These are phyloP conservation scores for Tulasnella sp. DNA, from an alignment of 768 basidiomycete genomes.

Conservation along the genomic window DNA sequence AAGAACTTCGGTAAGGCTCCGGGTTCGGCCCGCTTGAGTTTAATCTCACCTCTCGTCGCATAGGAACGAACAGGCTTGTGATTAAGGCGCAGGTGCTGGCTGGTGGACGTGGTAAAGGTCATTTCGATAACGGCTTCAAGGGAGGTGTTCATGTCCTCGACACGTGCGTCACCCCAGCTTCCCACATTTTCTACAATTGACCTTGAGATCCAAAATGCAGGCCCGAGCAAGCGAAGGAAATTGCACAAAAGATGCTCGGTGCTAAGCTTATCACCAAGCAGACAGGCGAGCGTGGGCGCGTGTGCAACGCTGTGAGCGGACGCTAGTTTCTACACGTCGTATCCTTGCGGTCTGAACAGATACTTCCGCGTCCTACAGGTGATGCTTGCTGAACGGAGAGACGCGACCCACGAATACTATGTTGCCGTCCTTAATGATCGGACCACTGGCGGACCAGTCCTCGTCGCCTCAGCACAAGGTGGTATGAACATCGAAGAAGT, in stretches of 20 bases:
- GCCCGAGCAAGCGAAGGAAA: conserved; percentile 78
- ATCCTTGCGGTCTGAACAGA: neutral
- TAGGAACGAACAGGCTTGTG: conserved; percentile 71
- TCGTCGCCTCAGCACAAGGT: conserved; percentile 88
- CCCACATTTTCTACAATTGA: neutral
- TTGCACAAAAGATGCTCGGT: conserved; percentile 88
- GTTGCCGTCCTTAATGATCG: conserved; percentile 96
- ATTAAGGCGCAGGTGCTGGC: conserved; percentile 99
- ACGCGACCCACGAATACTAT: conserved; percentile 95
- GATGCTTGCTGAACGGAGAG: conserved; percentile 94
- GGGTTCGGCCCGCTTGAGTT: conserved; percentile 6
- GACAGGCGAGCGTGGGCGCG: conserved; percentile 81
- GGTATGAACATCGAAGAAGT: conserved; percentile 99
- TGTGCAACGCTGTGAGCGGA: conserved; percentile 76
- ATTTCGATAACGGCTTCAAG: conserved; percentile 90
- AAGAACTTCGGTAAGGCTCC: conserved; percentile 61
- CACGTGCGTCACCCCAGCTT: conserved; percentile 39
- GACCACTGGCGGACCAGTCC: conserved; percentile 72
- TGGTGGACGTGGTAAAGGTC: conserved; percentile 96
- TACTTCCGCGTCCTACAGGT: conserved; percentile 42
- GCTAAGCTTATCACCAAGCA: conserved; percentile 96
- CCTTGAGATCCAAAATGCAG: conserved; percentile 31
- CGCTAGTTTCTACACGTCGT: neutral
- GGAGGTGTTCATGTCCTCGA: conserved; percentile 94
- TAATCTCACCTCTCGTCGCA: neutral